phyloP scores from a whole-genome alignment of 306 rosid species.

The Abrus precatorius region DNA sequence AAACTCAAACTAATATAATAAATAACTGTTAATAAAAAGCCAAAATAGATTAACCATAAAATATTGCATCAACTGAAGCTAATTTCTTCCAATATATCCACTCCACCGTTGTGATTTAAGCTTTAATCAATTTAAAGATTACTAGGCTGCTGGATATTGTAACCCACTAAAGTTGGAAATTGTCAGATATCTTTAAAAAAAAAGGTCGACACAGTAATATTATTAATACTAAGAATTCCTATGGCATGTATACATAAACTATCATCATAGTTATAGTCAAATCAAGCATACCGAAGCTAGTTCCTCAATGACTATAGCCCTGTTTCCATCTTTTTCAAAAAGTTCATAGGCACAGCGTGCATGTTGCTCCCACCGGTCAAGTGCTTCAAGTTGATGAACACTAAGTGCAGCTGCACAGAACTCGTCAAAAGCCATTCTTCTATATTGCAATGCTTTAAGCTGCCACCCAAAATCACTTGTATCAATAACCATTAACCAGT shows the following conservation, averaged over 20 bases:
- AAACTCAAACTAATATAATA: not conserved
- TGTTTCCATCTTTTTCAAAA: conserved; percentile 86
- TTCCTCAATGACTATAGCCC: conserved; percentile 88
- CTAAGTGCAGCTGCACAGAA: conserved; percentile 86
- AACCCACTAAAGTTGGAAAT: not conserved
- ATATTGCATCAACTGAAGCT: conserved; percentile 14
- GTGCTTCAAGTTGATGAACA: conserved; percentile 89
- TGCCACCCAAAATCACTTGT: conserved; percentile 53
- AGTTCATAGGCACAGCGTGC: conserved; percentile 84
- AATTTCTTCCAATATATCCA: conserved; percentile 22
- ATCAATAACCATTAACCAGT: conserved; percentile 14
- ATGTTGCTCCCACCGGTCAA: conserved; percentile 89
- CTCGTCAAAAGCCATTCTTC: conserved; percentile 94
- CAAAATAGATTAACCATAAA: not conserved
- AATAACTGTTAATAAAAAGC: not conserved
- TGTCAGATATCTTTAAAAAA: conserved; percentile 27
- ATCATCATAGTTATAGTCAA: not conserved
- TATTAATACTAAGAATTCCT: conserved; percentile 8
- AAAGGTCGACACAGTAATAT: not conserved
- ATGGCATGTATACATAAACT: conserved; percentile 27
- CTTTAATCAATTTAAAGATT: conserved; percentile 17
- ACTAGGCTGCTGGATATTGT: conserved; percentile 8
- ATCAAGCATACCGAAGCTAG: conserved; percentile 85
- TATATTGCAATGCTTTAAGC: conserved; percentile 86
- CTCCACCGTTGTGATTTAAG: conserved; percentile 1